Conservation (phyloP, 768 basidiomycete species). For the Mycena belliarum region DNA sequence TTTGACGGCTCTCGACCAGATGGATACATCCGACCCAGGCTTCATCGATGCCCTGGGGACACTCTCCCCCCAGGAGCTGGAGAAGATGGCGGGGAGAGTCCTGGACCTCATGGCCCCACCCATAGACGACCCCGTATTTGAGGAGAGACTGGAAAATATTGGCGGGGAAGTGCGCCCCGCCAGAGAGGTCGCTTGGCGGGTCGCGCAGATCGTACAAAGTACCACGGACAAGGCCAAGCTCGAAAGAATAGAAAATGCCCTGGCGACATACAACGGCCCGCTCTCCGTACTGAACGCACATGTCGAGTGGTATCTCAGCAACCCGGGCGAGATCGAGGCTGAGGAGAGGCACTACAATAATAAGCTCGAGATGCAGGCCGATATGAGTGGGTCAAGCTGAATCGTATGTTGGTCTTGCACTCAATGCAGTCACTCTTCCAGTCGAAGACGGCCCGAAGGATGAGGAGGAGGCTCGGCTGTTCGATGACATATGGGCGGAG, state of each 20-base stretch:
- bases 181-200: constrained; percentile 5
- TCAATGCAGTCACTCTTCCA: neutral
- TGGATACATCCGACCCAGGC: neutral
- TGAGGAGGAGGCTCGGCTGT: neutral
- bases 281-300: constrained; percentile 11
- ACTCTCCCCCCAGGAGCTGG: neutral
- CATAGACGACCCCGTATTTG: neutral
- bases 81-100: neutral
- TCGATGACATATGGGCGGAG: neutral
- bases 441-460: neutral
- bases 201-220: constrained; percentile 17
- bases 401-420: neutral
- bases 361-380: too few relatives aligned
- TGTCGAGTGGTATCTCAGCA: constrained; percentile 15
- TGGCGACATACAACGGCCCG: constrained; percentile 21
- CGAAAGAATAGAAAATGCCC: constrained; percentile 11
- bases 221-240: neutral
- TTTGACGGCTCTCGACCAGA: constrained; percentile 3
- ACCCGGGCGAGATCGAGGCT: constrained; percentile 2
- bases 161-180: neutral
- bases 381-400: too few relatives aligned
- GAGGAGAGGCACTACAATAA: neutral
- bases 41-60: too few relatives aligned
- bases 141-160: neutral
- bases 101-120: neutral